These are phyloP conservation scores for Macrolepiota fuliginosa DNA, from an alignment of 768 basidiomycete genomes.

Conservation along the genomic window DNA sequence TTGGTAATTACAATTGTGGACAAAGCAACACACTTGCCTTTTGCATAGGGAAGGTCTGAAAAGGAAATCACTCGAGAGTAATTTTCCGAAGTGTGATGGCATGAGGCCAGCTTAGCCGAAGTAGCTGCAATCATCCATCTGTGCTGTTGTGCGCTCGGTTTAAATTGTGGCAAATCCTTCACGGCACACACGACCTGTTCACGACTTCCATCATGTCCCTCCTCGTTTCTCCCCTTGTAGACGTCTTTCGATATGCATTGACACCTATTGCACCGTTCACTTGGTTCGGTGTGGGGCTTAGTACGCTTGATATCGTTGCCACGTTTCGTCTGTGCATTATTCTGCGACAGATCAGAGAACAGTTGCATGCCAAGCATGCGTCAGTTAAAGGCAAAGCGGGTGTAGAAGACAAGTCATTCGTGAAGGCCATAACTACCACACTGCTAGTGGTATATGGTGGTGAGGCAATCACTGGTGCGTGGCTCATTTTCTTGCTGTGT, in stretches of 20 bases:
- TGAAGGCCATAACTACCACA: conserved; percentile 53
- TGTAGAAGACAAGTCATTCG: conserved; percentile 53
- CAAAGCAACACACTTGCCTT: neutral
- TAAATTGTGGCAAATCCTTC: neutral
- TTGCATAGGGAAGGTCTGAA: neutral
- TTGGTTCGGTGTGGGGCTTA: conserved; percentile 60
- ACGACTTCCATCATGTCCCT: conserved; percentile 9
- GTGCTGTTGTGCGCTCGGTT: neutral
- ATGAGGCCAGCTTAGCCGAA: conserved; percentile 1
- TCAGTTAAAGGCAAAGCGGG: conserved; percentile 32
- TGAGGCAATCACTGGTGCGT: conserved; percentile 65
- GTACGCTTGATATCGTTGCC: conserved; percentile 65
- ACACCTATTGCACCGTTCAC: conserved; percentile 63
- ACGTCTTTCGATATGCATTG: conserved; percentile 51
- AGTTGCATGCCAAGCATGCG: conserved; percentile 40
- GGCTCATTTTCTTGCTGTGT: neutral
- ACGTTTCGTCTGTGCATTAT: conserved; percentile 67
- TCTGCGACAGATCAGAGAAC: conserved; percentile 65
- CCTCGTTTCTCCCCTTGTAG: conserved; percentile 37
- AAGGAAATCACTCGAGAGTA: neutral
- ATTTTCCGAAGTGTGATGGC: neutral
- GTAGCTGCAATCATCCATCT: neutral
- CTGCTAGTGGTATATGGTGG: conserved; percentile 76
- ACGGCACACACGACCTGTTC: neutral
- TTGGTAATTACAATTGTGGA: too few species aligned